phyloP scores from a whole-genome alignment of 345 rosid genomes.

The Rhodomyrtus tomentosa region DNA sequence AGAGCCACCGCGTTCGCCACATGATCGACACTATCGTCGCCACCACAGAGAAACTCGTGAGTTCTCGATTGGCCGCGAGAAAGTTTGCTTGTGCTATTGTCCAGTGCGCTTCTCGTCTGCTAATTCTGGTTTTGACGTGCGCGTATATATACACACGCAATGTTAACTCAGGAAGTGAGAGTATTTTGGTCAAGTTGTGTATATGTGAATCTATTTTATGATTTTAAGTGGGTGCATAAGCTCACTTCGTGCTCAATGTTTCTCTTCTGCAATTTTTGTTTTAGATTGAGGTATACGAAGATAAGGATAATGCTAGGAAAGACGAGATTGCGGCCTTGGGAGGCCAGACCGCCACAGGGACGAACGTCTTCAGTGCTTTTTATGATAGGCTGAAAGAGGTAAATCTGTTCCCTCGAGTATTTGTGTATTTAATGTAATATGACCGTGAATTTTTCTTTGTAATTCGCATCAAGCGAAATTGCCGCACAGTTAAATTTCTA shows the following conservation, averaged over 20 bases:
- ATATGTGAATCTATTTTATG: neutral
- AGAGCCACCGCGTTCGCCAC: slow-evolving; percentile 87
- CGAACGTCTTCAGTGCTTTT: slow-evolving; percentile 68
- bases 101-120: neutral
- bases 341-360: slow-evolving; percentile 67
- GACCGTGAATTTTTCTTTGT: neutral
- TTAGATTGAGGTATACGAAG: slow-evolving; percentile 81
- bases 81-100: neutral
- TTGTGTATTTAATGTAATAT: neutral
- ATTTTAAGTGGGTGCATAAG: neutral
- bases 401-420: neutral
- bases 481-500: neutral
- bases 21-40: slow-evolving; percentile 55
- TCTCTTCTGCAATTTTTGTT: neutral
- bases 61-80: neutral
- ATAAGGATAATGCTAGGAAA: slow-evolving; percentile 75
- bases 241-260: neutral
- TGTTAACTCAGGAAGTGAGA: neutral
- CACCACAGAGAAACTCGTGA: slow-evolving; percentile 64
- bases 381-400: slow-evolving; percentile 97
- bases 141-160: too few relatives aligned
- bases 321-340: slow-evolving; percentile 95
- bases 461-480: neutral
- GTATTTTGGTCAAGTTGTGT: neutral
- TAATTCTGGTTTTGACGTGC: neutral